phyloP scores from a whole-genome alignment of 164 flowering plant genomes.

The Pachysandra terminalis region DNA sequence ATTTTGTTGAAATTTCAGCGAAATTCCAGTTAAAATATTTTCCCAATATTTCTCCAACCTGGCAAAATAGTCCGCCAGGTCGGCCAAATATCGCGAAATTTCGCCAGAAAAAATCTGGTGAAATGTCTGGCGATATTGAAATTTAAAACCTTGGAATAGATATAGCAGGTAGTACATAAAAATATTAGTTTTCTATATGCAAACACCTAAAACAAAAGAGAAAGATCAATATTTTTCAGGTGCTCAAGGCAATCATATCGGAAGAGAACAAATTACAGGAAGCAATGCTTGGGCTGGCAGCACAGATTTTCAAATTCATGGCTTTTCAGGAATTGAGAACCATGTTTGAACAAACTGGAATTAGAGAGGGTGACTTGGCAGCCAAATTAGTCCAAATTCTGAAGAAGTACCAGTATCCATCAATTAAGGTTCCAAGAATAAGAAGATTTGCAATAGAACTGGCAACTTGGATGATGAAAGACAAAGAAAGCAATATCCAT shows the following conservation, averaged over 20 bases:
- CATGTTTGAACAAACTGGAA: conserved; percentile 41
- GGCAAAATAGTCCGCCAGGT: no score
- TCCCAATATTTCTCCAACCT: no score
- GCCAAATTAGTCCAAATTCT: conserved; percentile 45
- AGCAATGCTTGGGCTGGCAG: conserved; percentile 81
- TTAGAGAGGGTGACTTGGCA: conserved; percentile 45
- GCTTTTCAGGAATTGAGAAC: conserved; percentile 38
- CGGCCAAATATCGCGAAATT: no score
- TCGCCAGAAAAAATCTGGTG: no score
- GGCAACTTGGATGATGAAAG: conserved; percentile 84
- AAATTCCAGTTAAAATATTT: no score
- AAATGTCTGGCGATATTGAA: no score
- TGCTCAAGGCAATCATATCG: conserved; percentile 56
- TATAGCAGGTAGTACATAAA: no score
- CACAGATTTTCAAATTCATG: conserved; percentile 63
- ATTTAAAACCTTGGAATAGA: no score
- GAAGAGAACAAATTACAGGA: conserved; percentile 73
- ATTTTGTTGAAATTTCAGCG: no score
- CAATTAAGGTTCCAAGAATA: conserved; percentile 63
- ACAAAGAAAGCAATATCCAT: conserved; percentile 29
- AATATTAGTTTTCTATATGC: no score
- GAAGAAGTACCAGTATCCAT: conserved; percentile 51
- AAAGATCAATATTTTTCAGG: conserved; percentile 46
- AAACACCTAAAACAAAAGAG: no score
- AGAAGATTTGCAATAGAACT: conserved; percentile 76